Percentiles rank a stretch among this genome's conserved stretches.
Conservation (phyloP, 345 rosid genomes). For the Lepidium didymum region DNA sequence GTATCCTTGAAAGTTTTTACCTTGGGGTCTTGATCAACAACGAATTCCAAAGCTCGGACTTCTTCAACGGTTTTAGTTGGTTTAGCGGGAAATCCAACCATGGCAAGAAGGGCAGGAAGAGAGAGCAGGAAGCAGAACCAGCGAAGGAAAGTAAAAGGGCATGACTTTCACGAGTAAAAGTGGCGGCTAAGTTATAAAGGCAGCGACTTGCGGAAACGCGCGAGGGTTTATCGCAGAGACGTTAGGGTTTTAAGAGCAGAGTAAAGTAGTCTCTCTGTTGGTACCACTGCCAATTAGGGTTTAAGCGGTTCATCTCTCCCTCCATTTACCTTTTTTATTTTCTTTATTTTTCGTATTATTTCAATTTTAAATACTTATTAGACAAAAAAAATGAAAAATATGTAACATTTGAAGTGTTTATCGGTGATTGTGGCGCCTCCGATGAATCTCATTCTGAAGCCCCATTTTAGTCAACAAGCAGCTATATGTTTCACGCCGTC, state of each 20-base stretch:
- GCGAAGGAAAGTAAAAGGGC: slow-evolving; percentile 15
- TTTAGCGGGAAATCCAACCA: slow-evolving; percentile 47
- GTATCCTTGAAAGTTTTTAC: slow-evolving; percentile 25
- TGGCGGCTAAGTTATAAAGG: slow-evolving; percentile 24
- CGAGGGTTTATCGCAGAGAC: slow-evolving; percentile 25
- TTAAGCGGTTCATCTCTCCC: not conserved
- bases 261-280: not conserved
- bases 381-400: not conserved
- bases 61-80: slow-evolving; percentile 29
- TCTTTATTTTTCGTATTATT: not conserved
- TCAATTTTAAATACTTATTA: not conserved
- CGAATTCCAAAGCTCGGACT: not conserved
- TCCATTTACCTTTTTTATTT: no score
- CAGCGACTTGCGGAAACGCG: not conserved
- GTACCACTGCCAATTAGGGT: slow-evolving; percentile 20
- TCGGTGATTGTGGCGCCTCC: slow-evolving; percentile 12
- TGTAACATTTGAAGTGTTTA: not conserved
- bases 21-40: slow-evolving; percentile 25
- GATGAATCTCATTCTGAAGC: slow-evolving; percentile 45
- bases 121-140: not conserved
- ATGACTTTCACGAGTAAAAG: slow-evolving; percentile 14
- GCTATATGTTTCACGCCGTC: slow-evolving; percentile 10
- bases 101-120: slow-evolving; percentile 15
- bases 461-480: slow-evolving; percentile 36
- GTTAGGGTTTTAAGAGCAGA: slow-evolving; percentile 25